These are phyloP conservation scores for Argentina anserina DNA, from an alignment of 306 rosid genomes.

Conservation along the genomic window DNA sequence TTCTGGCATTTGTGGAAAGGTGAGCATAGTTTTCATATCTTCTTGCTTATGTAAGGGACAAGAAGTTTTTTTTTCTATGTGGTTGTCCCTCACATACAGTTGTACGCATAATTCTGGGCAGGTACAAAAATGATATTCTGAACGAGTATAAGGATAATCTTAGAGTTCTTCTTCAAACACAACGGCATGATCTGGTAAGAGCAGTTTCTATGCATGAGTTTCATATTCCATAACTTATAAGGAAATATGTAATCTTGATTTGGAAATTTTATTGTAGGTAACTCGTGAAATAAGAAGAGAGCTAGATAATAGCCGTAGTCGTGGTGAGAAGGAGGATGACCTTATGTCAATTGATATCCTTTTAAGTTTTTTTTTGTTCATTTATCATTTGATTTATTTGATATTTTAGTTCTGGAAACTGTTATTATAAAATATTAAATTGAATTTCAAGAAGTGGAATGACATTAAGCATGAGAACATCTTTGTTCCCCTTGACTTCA, in stretches of 20 bases:
- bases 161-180: constrained; percentile 61
- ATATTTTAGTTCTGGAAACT: background rate
- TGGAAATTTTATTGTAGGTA: constrained; percentile 48
- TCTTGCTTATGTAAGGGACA: background rate
- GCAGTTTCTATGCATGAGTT: constrained; percentile 16
- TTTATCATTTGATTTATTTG: background rate
- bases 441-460: background rate
- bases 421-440: background rate
- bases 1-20: constrained; percentile 93
- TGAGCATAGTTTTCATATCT: constrained; percentile 23
- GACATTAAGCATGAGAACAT: too few relatives aligned
- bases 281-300: constrained; percentile 84
- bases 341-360: constrained; percentile 75
- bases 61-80: background rate
- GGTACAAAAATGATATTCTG: constrained; percentile 82
- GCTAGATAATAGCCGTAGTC: constrained; percentile 68
- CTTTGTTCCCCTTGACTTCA: constrained; percentile 37
- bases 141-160: constrained; percentile 71
- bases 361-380: background rate
- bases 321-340: constrained; percentile 88
- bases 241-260: constrained; percentile 10
- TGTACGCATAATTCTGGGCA: constrained; percentile 34
- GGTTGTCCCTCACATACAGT: background rate
- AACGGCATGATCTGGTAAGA: constrained; percentile 72
- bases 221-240: background rate